These are phyloP conservation scores for Cladosporium sp. DNA, from an alignment of 2,329 filamentous ascomycete species.

Conservation along the genomic window DNA sequence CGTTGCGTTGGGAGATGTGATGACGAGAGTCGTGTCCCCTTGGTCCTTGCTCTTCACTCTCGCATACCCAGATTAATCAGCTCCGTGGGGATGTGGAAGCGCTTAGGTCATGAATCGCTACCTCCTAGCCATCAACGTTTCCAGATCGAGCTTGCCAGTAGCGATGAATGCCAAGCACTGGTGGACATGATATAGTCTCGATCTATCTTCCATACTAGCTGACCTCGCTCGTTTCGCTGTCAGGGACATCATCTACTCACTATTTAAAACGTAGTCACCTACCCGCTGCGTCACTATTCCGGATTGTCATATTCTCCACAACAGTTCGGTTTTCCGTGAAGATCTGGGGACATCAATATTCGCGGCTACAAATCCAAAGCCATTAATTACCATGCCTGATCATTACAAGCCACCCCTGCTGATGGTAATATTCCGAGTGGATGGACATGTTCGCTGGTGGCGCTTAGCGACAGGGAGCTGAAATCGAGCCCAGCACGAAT, in stretches of 20 bases:
- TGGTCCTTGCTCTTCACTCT: not conserved
- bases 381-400: not conserved
- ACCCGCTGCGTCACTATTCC: too few relatives aligned
- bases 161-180: not conserved
- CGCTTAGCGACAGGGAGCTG: not conserved
- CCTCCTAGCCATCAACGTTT: not conserved
- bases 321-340: not conserved
- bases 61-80: not conserved
- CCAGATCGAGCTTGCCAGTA: not conserved
- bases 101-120: not conserved
- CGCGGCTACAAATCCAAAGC: not conserved
- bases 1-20: not conserved
- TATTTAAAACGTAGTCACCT: not conserved
- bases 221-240: not conserved
- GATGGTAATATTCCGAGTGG: not conserved
- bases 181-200: not conserved
- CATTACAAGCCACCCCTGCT: not conserved
- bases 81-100: not conserved
- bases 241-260: too few relatives aligned
- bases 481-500: not conserved
- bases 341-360: not conserved
- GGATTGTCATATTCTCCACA: too few relatives aligned
- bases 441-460: not conserved
- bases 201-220: not conserved
- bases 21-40: not conserved